phyloP scores from a whole-genome alignment of 805 yeast genomes.

The Yarrowia sp. region DNA sequence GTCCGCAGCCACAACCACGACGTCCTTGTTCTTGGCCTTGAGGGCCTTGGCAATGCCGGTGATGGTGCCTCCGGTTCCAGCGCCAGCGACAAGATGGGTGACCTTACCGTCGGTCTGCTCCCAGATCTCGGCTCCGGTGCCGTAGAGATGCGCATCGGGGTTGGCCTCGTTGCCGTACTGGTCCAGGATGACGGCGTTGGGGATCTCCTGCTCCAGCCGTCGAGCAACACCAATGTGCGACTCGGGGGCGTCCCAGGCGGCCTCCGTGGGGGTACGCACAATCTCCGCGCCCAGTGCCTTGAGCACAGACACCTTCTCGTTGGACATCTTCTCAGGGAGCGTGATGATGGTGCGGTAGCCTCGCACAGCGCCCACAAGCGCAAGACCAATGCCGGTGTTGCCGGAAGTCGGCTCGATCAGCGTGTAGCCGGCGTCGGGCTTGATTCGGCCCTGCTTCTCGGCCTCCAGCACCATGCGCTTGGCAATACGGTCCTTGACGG shows the following conservation, averaged over 20 bases:
- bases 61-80: slow-evolving; percentile 93
- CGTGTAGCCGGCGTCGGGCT: slow-evolving; percentile 67
- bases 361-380: slow-evolving; percentile 79
- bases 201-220: slow-evolving; percentile 76
- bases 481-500: slow-evolving; percentile 87
- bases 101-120: slow-evolving; percentile 71
- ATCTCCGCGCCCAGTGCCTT: slow-evolving; percentile 90
- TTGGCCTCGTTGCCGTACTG: slow-evolving; percentile 77
- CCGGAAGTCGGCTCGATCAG: slow-evolving; percentile 89
- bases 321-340: slow-evolving; percentile 88
- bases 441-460: slow-evolving; percentile 69
- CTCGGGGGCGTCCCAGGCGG: slow-evolving; percentile 91
- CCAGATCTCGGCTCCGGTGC: slow-evolving; percentile 85
- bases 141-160: slow-evolving; percentile 79
- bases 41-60: slow-evolving; percentile 75
- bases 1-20: slow-evolving; percentile 74
- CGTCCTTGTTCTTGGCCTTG: slow-evolving; percentile 63
- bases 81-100: slow-evolving; percentile 80
- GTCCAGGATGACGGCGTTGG: slow-evolving; percentile 79
- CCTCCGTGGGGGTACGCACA: slow-evolving; percentile 87
- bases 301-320: slow-evolving; percentile 82
- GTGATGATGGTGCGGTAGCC: slow-evolving; percentile 87
- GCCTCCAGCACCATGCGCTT: slow-evolving; percentile 84
- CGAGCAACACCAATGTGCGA: slow-evolving; percentile 86
- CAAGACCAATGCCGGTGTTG: slow-evolving; percentile 88